Percentiles rank a stretch among this genome's conserved stretches.
Conservation (phyloP, 1,139 yeast species). For the Arxiozyma telluris region DNA sequence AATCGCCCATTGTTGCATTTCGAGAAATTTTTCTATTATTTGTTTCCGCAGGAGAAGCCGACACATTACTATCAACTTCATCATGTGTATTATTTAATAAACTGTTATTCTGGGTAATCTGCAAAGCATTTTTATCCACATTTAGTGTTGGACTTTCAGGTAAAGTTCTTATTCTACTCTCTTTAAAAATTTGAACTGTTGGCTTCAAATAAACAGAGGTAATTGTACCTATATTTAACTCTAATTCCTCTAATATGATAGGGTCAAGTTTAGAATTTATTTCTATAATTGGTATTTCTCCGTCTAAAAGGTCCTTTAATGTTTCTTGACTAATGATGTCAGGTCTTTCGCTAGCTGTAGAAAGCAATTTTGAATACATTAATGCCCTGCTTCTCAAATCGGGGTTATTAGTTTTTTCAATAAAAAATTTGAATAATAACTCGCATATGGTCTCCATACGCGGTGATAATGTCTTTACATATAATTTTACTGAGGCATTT, state of each 20-base stretch:
- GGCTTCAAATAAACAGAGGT: slow-evolving; percentile 84
- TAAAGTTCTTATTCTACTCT: slow-evolving; percentile 47
- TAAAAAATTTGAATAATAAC: slow-evolving; percentile 55
- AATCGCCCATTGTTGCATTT: slow-evolving; percentile 28
- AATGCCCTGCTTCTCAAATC: slow-evolving; percentile 81
- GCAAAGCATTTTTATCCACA: slow-evolving; percentile 12
- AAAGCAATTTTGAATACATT: slow-evolving; percentile 75
- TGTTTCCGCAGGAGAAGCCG: not conserved
- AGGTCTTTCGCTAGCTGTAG: slow-evolving; percentile 32
- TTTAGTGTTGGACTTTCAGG: slow-evolving; percentile 56
- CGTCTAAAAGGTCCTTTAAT: slow-evolving; percentile 46
- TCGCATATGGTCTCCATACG: slow-evolving; percentile 51
- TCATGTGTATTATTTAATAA: not conserved
- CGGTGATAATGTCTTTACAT: slow-evolving; percentile 46
- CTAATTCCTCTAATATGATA: slow-evolving; percentile 65
- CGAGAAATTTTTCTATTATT: slow-evolving; percentile 4
- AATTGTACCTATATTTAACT: slow-evolving; percentile 69
- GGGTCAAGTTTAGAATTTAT: slow-evolving; percentile 70
- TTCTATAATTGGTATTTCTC: slow-evolving; percentile 53
- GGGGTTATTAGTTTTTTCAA: slow-evolving; percentile 69
- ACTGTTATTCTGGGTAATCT: slow-evolving; percentile 4
- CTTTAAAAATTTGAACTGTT: slow-evolving; percentile 65
- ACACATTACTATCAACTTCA: slow-evolving; percentile 13
- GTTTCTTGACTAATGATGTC: slow-evolving; percentile 14
- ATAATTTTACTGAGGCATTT: slow-evolving; percentile 67